A percentile compares a stretch with the other conserved stretches of the same genome.
Conservation (phyloP, 2,329 filamentous ascomycete species). For the Botryotinia convoluta region DNA sequence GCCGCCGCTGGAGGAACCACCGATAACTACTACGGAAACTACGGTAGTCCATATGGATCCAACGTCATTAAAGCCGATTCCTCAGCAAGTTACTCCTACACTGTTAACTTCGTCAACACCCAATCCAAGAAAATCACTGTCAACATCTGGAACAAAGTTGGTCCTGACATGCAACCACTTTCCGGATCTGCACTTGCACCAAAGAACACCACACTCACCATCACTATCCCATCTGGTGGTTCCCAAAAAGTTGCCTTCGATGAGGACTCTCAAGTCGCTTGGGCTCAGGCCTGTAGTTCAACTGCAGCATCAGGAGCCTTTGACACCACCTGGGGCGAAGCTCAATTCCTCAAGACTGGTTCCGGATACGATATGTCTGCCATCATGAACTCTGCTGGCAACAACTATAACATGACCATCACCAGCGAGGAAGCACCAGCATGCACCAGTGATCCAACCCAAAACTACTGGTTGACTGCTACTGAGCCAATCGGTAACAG, state of each 20-base stretch:
- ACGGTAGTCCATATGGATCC: conserved; percentile 33
- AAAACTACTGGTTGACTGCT: conserved; percentile 36
- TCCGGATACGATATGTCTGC: conserved; percentile 37
- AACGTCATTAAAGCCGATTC: conserved; percentile 35
- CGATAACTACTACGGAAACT: conserved; percentile 31
- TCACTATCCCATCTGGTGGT: conserved; percentile 29
- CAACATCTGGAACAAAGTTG: conserved; percentile 36
- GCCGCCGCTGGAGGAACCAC: conserved; percentile 5
- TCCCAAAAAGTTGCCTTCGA: conserved; percentile 33
- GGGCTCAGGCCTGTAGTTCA: conserved; percentile 25
- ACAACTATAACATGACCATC: conserved; percentile 38
- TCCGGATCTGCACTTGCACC: conserved; percentile 34
- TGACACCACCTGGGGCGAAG: conserved; percentile 34
- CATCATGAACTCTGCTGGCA: conserved; percentile 35
- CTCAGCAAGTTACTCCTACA: conserved; percentile 28
- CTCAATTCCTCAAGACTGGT: conserved; percentile 30
- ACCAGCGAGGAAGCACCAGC: conserved; percentile 27
- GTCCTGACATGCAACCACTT: conserved; percentile 18
- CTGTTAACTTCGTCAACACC: conserved; percentile 33
- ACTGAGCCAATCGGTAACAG: conserved; percentile 31
- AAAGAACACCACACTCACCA: conserved; percentile 30
- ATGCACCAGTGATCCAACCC: conserved; percentile 31
- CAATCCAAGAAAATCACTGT: conserved; percentile 28
- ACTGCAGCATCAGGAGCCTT: conserved; percentile 29
- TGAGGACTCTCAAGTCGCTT: conserved; percentile 33